Percentiles rank a stretch among this genome's conserved stretches.
These are phyloP conservation scores for Barnettozyma sp. DNA, from an alignment of 805 yeast genomes.

Conservation along the genomic window DNA sequence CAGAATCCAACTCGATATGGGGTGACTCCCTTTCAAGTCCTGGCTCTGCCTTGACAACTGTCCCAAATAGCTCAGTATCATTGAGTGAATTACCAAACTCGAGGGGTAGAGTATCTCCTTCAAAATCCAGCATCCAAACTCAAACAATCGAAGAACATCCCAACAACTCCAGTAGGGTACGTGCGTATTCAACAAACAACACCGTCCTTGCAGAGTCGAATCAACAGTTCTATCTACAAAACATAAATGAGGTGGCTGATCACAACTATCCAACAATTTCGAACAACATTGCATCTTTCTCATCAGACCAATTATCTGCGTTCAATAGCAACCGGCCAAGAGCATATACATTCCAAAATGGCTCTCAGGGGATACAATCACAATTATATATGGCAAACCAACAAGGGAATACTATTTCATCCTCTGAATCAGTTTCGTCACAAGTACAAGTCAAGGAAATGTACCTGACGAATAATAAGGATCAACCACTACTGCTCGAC, in stretches of 20 bases:
- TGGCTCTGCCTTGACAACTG: conserved; percentile 4
- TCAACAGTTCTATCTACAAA: conserved; percentile 13
- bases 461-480: conserved; percentile 11
- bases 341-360: conserved; percentile 35
- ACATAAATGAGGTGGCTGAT: conserved; percentile 9
- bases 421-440: background rate
- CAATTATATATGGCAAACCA: conserved; percentile 11
- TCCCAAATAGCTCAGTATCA: conserved; percentile 9
- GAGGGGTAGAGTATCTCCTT: conserved; percentile 18
- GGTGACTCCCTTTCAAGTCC: conserved; percentile 29
- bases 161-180: conserved; percentile 17
- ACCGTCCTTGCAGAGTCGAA: conserved; percentile 18
- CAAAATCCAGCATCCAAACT: conserved; percentile 10
- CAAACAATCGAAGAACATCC: conserved; percentile 16
- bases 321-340: conserved; percentile 29
- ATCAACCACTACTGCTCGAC: conserved; percentile 37
- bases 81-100: conserved; percentile 6
- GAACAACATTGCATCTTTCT: conserved; percentile 12
- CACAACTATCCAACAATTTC: conserved; percentile 12
- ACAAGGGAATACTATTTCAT: conserved; percentile 2
- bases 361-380: conserved; percentile 25
- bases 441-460: conserved; percentile 5
- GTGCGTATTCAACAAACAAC: conserved; percentile 25
- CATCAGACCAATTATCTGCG: conserved; percentile 8
- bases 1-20: conserved; percentile 50